Evolutionary conservation across 805 yeast genomes (phyloP), one percentile per base, ranked within the genome.

Genomic region (Wickerhamiella nectarea): DNA sequence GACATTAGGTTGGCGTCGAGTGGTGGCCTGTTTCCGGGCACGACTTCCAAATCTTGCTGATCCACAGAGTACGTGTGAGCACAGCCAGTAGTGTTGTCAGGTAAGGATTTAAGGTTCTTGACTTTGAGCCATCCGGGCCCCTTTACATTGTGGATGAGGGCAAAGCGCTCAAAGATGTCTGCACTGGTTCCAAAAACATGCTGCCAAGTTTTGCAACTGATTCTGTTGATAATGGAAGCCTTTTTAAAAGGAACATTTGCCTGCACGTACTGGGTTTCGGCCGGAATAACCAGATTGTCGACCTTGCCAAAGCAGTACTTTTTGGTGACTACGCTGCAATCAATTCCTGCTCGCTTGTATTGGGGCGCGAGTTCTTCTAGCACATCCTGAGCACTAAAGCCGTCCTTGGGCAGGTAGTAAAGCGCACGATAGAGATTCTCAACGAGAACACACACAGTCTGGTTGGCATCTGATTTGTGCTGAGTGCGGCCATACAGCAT

Each of bases 81-180:
- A 62, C 94, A 83, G 63, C 87, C 89, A 0, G 94, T 78, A 2
- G 81, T 70, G 54, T 77, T 79, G 42, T 69, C 71, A 34, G 78
- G 59, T 19, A 60, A 57, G 52, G 81, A 80, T 48, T 78, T 76
- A 39, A 78, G 80, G 41, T 73, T 70, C 35, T 70, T 66, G 42
- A 91, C 68, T 39, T 80, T 80, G 42, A 91, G 66, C 98, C 98
- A 91, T 59, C 97, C 86, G 3, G 98, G 98, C 8, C 98, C 98
- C 95, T 85, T 87, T 36, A 91, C 70, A 52, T 80, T 78, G 52
- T 82, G 70, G 59, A 79, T 84, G 20, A 87, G 54, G 9, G 85
- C 91, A 61, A 91, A 85, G 10, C 83, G 70, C 65, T 91, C 98
- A 59, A 91, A 86, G 19, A 83, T 66, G 44, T 71, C 70, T 2